Evolutionary conservation across 164 flowering plant species (phyloP), one percentile per base, ranked within the genome.

Genomic region (Echeveria elegans): DNA sequence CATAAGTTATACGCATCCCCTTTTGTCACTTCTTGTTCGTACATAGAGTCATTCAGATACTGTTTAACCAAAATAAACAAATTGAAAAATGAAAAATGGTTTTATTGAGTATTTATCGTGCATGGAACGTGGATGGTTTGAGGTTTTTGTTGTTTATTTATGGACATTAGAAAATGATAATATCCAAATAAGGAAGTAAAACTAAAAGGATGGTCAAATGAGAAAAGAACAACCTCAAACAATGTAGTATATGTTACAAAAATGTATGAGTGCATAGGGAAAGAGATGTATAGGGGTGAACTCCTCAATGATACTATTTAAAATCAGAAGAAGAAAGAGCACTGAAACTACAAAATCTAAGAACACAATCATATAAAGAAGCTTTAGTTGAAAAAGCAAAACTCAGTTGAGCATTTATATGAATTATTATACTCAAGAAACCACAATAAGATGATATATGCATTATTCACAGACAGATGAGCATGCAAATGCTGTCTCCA

Each of bases 401-500:
- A 10, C 31, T 24, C 30, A 53, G 60, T 53, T 53, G 60, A 53
- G 60, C 60, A 53, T 53, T n/a, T 26, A 53, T 26, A 15, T 24
- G 14, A 8, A 53, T 53, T 53, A 53, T 53, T 7, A 53, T 53
- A 26, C 12, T 53, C n/a, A n/a, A 43, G 4, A 16, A 43, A 43
- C 14, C 14, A 43, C 48, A 43, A 43, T 43, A 8, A n/a, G 56
- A n/a, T n/a, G n/a, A n/a, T n/a, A n/a, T 50, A n/a, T 23, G 47
- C 47, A 43, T 43, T 43, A 43, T 50, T 50, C 56, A 50, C 9
- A 50, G 47, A 50, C 9, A 50, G 47, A 43, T 4, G 60, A 53
- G 60, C 60, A 53, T 23, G 60, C 60, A 53, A 26, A 53, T 53
- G 60, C 31, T 23, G 60, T 24, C 60, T 53, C 60, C 60, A 6